Evolutionary conservation across 2,329 filamentous ascomycete species (phyloP).

Genomic region (Xylogone sp.): DNA sequence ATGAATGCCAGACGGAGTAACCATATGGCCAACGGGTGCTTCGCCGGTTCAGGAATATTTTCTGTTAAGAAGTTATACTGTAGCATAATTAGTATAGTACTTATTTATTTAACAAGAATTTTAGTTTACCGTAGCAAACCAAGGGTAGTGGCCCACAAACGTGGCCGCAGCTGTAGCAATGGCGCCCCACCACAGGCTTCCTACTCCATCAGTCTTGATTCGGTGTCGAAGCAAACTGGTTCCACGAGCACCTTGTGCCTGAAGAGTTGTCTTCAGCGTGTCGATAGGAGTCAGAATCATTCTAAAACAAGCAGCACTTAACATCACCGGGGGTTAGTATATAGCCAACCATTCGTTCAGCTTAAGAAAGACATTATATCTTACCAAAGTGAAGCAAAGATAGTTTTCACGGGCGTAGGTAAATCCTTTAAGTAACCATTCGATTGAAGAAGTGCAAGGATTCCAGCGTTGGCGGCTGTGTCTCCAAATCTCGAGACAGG

Average conservation of each 20-base stretch:
- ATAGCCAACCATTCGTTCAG: neutral
- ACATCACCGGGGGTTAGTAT: neutral
- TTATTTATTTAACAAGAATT: too few relatives aligned
- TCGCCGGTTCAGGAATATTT: slow-evolving; percentile 35
- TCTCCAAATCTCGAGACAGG: slow-evolving; percentile 44
- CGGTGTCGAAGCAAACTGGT: slow-evolving; percentile 39
- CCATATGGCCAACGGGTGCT: slow-evolving; percentile 36
- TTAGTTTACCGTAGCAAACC: slow-evolving; percentile 41
- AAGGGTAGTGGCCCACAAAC: slow-evolving; percentile 46
- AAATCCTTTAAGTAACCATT: slow-evolving; percentile 41
- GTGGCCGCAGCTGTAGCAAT: slow-evolving; percentile 45
- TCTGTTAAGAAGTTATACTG: slow-evolving; percentile 42
- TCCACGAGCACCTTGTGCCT: slow-evolving; percentile 41
- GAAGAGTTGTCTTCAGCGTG: slow-evolving; percentile 46
- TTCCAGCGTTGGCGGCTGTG: slow-evolving; percentile 45
- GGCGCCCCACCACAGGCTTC: slow-evolving; percentile 47
- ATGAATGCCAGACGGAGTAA: slow-evolving; percentile 39
- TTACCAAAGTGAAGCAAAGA: slow-evolving; percentile 43
- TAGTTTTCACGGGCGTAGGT: slow-evolving; percentile 39
- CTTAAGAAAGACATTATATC: neutral
- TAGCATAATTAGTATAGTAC: neutral
- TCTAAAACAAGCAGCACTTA: slow-evolving; percentile 42
- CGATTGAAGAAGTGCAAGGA: slow-evolving; percentile 42
- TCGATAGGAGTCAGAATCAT: slow-evolving; percentile 46
- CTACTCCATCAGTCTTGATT: slow-evolving; percentile 39